Conservation (phyloP, 192 early-diverging fungal genomes). For the Geosiphon pyriformis region DNA sequence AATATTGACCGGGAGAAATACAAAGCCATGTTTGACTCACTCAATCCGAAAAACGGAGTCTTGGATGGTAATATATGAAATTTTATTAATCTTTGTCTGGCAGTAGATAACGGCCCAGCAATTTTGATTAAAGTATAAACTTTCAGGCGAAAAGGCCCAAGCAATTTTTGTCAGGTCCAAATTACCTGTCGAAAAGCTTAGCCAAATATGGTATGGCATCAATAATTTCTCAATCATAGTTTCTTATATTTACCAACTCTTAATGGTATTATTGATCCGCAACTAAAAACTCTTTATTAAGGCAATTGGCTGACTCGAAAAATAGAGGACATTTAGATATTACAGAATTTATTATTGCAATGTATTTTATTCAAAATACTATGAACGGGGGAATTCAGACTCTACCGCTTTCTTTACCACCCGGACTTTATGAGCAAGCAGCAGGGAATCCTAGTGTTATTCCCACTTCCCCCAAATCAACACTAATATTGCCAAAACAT, state of each 20-base stretch:
- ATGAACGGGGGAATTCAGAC: conserved; percentile 65
- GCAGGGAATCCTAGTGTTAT: conserved; percentile 31
- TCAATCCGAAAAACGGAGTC: conserved; percentile 32
- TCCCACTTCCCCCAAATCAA: conserved; percentile 23
- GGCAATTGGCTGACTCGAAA: conserved; percentile 73
- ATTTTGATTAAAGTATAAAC: neutral
- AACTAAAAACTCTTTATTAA: no score
- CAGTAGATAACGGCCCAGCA: neutral
- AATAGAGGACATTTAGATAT: conserved; percentile 64
- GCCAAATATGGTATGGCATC: conserved; percentile 68
- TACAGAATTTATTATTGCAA: conserved; percentile 84
- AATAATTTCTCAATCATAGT: neutral
- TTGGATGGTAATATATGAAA: conserved; percentile 19
- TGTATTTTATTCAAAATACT: conserved; percentile 78
- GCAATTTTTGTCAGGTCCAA: conserved; percentile 77
- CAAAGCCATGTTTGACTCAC: conserved; percentile 29
- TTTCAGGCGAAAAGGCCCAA: conserved; percentile 65
- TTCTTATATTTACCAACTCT: neutral
- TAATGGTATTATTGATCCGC: neutral
- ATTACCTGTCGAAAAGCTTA: conserved; percentile 68
- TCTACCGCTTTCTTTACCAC: conserved; percentile 68
- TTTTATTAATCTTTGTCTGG: no score
- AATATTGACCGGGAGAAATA: conserved; percentile 32
- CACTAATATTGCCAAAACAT: conserved; percentile 22
- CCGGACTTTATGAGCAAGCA: conserved; percentile 26